A percentile compares a stretch with the other conserved stretches of the same genome.
Evolutionary conservation across 768 basidiomycete species (phyloP).

Genomic region (Termitomyces sp.): DNA sequence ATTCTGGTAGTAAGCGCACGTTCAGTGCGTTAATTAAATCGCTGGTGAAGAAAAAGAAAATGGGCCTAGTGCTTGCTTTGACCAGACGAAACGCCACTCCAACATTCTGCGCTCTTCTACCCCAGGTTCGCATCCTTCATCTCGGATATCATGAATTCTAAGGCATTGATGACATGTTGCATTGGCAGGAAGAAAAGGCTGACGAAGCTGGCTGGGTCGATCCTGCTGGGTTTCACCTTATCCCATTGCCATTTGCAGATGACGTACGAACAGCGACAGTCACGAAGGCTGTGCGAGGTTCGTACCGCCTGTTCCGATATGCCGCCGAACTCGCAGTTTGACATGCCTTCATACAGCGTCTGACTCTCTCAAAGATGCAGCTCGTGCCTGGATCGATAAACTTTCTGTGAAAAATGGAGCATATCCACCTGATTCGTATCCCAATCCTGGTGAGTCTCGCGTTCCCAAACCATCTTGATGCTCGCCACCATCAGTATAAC

Average conservation of each 20-base stretch:
- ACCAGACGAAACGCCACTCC: conserved; percentile 72
- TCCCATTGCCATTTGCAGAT: conserved; percentile 92
- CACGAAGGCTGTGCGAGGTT: conserved; percentile 62
- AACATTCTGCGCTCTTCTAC: conserved; percentile 78
- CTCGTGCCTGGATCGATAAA: conserved; percentile 74
- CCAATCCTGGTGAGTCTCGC: conserved; percentile 74
- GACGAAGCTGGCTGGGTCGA: conserved; percentile 74
- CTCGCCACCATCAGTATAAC: not conserved
- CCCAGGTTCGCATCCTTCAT: conserved; percentile 53
- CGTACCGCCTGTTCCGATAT: conserved; percentile 6
- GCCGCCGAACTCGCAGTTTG: not conserved
- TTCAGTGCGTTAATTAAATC: conserved; percentile 85
- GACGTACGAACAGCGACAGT: conserved; percentile 83
- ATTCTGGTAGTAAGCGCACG: conserved; percentile 88
- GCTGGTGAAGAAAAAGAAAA: conserved; percentile 75
- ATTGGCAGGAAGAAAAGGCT: conserved; percentile 57
- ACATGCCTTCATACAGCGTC: conserved; percentile 45
- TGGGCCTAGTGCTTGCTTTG: conserved; percentile 73
- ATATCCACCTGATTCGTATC: conserved; percentile 87
- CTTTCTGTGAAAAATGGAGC: conserved; percentile 71
- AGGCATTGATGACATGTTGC: not conserved
- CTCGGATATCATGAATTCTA: not conserved
- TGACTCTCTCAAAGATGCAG: conserved; percentile 62
- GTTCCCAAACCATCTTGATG: not conserved
- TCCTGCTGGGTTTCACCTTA: conserved; percentile 90